These are phyloP conservation scores for Fusarium buharicum DNA, from an alignment of 2,329 filamentous ascomycete species.

Conservation along the genomic window DNA sequence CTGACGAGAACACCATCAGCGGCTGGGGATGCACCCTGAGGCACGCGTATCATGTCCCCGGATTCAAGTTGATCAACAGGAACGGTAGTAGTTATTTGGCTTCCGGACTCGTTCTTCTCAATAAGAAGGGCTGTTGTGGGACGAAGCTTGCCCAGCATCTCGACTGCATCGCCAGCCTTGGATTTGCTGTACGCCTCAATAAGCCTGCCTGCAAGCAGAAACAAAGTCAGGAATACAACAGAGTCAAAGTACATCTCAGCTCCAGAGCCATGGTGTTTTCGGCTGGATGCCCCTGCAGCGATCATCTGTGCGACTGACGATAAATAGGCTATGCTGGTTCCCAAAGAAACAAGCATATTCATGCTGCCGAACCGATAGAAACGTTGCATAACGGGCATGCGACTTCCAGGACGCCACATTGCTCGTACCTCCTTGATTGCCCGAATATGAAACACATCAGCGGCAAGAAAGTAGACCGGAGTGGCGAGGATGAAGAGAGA, in stretches of 20 bases:
- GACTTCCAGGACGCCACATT: slow-evolving; percentile 81
- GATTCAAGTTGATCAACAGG: slow-evolving; percentile 77
- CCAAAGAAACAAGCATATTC: slow-evolving; percentile 92
- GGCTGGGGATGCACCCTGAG: slow-evolving; percentile 83
- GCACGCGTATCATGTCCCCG: slow-evolving; percentile 78
- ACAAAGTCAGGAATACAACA: slow-evolving; percentile 90
- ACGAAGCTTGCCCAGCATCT: slow-evolving; percentile 79
- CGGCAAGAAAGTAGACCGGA: slow-evolving; percentile 86
- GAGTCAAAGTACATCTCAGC: slow-evolving; percentile 84
- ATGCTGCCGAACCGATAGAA: slow-evolving; percentile 97
- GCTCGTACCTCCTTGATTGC: slow-evolving; percentile 81
- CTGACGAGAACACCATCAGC: slow-evolving; percentile 77
- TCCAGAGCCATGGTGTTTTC: slow-evolving; percentile 28
- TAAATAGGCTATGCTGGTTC: slow-evolving; percentile 87
- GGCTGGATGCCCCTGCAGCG: slow-evolving; percentile 60
- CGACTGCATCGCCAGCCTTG: slow-evolving; percentile 86
- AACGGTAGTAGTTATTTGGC: slow-evolving; percentile 55
- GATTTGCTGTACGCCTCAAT: slow-evolving; percentile 93
- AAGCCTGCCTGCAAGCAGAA: slow-evolving; percentile 78
- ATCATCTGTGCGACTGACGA: slow-evolving; percentile 83
- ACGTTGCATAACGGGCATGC: slow-evolving; percentile 75
- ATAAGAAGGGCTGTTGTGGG: slow-evolving; percentile 81
- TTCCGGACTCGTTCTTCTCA: slow-evolving; percentile 53
- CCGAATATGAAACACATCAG: slow-evolving; percentile 84
- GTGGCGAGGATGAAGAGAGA: slow-evolving; percentile 84